Percentiles rank a stretch among this genome's conserved stretches.
These are phyloP conservation scores for Combretum micranthum DNA, from an alignment of 345 rosid genomes.

Conservation along the genomic window DNA sequence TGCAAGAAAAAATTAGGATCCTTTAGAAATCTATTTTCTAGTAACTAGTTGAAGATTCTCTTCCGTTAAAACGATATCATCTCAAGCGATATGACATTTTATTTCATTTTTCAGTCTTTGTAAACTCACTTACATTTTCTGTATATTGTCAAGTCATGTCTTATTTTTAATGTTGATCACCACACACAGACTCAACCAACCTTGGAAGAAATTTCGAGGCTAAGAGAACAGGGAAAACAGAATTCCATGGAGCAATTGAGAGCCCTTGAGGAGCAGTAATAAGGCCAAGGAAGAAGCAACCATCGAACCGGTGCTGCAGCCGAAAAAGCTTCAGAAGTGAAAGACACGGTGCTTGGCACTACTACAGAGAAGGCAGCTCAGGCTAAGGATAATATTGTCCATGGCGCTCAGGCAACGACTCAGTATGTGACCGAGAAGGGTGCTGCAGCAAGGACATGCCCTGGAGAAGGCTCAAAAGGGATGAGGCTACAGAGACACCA, in stretches of 20 bases:
- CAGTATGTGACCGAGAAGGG: constrained; percentile 34
- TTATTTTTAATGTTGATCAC: too few species aligned
- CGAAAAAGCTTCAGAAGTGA: constrained; percentile 18
- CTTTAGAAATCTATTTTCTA: too few species aligned
- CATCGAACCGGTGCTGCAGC: constrained; percentile 6
- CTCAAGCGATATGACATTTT: too few species aligned
- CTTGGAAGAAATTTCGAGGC: constrained; percentile 37
- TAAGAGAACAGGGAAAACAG: constrained; percentile 48
- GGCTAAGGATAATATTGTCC: constrained; percentile 28
- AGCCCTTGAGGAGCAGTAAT: constrained; percentile 47
- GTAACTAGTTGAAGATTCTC: too few species aligned
- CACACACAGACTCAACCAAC: constrained; percentile 15
- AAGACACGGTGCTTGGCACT: constrained; percentile 16
- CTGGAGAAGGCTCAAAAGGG: constrained; percentile 22
- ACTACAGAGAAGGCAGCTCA: constrained; percentile 33
- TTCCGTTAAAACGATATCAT: too few species aligned
- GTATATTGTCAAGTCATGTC: too few species aligned
- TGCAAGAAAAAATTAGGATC: too few species aligned
- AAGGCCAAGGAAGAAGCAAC: constrained; percentile 28
- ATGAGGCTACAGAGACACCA: constrained; percentile 17
- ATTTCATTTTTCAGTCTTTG: too few species aligned
- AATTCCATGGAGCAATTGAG: constrained; percentile 33
- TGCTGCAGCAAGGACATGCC: constrained; percentile 14
- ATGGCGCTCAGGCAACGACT: constrained; percentile 20
- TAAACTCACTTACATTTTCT: too few species aligned